Evolutionary conservation across 2,329 filamentous ascomycete species (phyloP).

Genomic region (Cladophialophora bantiana): DNA sequence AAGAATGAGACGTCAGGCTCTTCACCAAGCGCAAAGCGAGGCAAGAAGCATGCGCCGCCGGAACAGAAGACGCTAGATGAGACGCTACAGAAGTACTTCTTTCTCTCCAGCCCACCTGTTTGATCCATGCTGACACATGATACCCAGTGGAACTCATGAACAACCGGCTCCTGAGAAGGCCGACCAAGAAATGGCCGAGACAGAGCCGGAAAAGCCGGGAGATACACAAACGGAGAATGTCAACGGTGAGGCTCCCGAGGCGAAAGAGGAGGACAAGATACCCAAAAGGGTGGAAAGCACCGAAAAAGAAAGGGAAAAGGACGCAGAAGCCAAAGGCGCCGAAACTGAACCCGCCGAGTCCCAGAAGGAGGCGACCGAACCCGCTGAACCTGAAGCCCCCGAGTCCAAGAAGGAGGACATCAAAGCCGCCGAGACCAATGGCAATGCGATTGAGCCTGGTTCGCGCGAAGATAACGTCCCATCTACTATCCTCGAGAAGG

Average conservation of each 20-base stretch:
- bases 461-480: constrained; percentile 59
- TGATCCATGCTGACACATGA: constrained; percentile 21
- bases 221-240: constrained; percentile 34
- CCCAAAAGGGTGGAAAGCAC: constrained; percentile 35
- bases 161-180: constrained; percentile 25
- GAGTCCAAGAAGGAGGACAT: constrained; percentile 30
- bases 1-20: constrained; percentile 43
- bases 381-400: constrained; percentile 16
- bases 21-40: constrained; percentile 47
- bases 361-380: constrained; percentile 19
- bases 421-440: constrained; percentile 26
- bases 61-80: constrained; percentile 44
- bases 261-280: constrained; percentile 41
- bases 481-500: constrained; percentile 79
- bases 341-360: constrained; percentile 24
- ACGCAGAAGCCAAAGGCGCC: constrained; percentile 25
- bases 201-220: constrained; percentile 19
- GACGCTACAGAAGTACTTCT: constrained; percentile 37
- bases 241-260: constrained; percentile 27
- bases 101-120: neutral
- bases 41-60: constrained; percentile 44
- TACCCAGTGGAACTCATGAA: constrained; percentile 21
- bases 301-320: constrained; percentile 25
- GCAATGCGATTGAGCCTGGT: constrained; percentile 57
- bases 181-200: constrained; percentile 19